Evolutionary conservation across 805 yeast genomes (phyloP).

Genomic region (Candida ovalis): DNA sequence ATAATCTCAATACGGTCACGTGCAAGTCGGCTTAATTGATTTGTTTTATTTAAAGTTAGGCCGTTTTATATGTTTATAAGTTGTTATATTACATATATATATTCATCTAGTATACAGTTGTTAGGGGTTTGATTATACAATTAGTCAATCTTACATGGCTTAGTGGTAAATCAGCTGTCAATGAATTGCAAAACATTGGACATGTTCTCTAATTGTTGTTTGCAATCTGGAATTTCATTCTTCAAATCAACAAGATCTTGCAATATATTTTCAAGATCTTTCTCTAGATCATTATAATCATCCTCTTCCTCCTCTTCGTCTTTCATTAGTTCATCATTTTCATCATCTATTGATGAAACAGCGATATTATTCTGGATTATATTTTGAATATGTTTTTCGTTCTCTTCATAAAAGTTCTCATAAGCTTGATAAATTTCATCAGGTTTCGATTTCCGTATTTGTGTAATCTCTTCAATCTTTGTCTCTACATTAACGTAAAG

Average conservation of each 20-base stretch:
- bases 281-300: constrained; percentile 7
- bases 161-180: background rate
- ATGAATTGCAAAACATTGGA: constrained; percentile 19
- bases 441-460: constrained; percentile 53
- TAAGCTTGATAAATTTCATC: constrained; percentile 34
- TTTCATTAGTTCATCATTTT: constrained; percentile 1
- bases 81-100: too few relatives aligned
- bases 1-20: too few relatives aligned
- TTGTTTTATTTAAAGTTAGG: too few relatives aligned
- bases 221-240: constrained; percentile 33
- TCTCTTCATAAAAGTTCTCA: constrained; percentile 24
- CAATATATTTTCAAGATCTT: constrained; percentile 18
- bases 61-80: too few relatives aligned
- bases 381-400: constrained; percentile 12
- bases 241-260: constrained; percentile 33
- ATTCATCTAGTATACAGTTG: background rate
- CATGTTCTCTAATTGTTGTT: constrained; percentile 34
- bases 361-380: constrained; percentile 17
- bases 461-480: constrained; percentile 53
- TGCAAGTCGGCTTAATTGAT: too few relatives aligned
- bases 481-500: constrained; percentile 58
- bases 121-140: too few relatives aligned
- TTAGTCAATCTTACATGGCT: too few relatives aligned
- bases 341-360: constrained; percentile 1
- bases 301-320: constrained; percentile 3